Percentiles rank a stretch among this genome's conserved stretches.
These are phyloP conservation scores for Yarrowia sp. DNA, from an alignment of 805 yeast genomes.

Conservation along the genomic window DNA sequence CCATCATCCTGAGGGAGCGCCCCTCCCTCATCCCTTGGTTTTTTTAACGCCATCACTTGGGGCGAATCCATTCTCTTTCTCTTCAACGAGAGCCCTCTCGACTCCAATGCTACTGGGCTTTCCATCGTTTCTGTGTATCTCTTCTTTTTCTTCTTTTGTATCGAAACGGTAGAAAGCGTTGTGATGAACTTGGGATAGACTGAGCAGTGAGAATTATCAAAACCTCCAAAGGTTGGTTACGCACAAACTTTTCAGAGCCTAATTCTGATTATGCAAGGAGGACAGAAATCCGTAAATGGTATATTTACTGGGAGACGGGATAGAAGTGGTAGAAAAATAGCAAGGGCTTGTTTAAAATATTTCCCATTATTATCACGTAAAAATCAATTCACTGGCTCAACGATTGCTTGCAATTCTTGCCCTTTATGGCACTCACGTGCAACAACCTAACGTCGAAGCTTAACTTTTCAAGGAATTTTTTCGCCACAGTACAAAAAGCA, in stretches of 20 bases:
- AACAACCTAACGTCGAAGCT: background rate
- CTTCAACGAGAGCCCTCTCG: constrained; percentile 23
- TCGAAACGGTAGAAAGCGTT: constrained; percentile 2
- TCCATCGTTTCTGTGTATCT: background rate
- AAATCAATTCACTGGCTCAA: background rate
- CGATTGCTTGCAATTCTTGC: background rate
- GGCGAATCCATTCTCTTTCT: constrained; percentile 23
- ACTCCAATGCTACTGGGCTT: constrained; percentile 25
- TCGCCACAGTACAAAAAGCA: background rate
- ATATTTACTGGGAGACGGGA: background rate
- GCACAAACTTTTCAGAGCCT: constrained; percentile 19
- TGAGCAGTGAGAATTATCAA: background rate
- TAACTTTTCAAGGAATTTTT: background rate
- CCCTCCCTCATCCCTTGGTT: constrained; percentile 19
- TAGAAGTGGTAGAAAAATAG: background rate
- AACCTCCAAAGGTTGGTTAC: background rate
- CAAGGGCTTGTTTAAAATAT: background rate
- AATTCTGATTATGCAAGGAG: constrained; percentile 20
- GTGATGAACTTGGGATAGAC: background rate
- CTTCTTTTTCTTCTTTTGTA: background rate
- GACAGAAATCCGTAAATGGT: background rate
- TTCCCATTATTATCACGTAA: background rate
- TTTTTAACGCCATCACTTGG: constrained; percentile 15
- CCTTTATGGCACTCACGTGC: background rate
- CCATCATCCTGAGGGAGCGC: constrained; percentile 9